Conservation (phyloP, 2,329 filamentous ascomycete genomes). For the Trichothecium roseum region DNA sequence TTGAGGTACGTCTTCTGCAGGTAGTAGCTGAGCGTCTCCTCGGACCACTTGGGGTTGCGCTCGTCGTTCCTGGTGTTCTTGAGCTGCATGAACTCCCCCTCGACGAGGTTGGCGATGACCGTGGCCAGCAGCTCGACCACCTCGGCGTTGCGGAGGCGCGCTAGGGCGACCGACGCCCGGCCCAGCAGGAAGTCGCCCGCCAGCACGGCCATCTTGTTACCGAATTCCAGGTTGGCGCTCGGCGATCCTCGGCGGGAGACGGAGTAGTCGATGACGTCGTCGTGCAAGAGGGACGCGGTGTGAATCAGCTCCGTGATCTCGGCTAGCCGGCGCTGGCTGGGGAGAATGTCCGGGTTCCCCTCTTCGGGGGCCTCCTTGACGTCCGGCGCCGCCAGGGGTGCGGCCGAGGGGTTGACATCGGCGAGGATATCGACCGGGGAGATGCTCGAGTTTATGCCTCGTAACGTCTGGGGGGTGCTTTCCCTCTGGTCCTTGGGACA, state of each 20-base stretch:
- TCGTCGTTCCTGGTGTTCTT: slow-evolving; percentile 93
- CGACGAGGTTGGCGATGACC: slow-evolving; percentile 93
- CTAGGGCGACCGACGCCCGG: slow-evolving; percentile 84
- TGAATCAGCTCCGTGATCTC: slow-evolving; percentile 98
- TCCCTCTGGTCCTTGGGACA: slow-evolving; percentile 46
- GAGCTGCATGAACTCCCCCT: slow-evolving; percentile 99
- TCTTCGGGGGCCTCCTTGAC: slow-evolving; percentile 24
- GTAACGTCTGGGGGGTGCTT: slow-evolving; percentile 25
- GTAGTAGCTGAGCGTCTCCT: slow-evolving; percentile 87
- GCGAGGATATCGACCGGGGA: slow-evolving; percentile 51
- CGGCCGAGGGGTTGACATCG: slow-evolving; percentile 67
- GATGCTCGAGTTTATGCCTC: slow-evolving; percentile 42
- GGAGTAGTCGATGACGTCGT: slow-evolving; percentile 96
- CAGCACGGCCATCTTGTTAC: slow-evolving; percentile 98
- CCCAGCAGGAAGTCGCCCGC: slow-evolving; percentile 95
- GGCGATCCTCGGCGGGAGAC: slow-evolving; percentile 72
- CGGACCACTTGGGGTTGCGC: slow-evolving; percentile 71
- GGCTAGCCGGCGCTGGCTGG: slow-evolving; percentile 83
- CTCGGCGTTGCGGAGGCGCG: slow-evolving; percentile 81
- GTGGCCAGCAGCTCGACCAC: slow-evolving; percentile 91
- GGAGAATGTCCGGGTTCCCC: slow-evolving; percentile 60
- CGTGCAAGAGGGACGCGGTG: slow-evolving; percentile 89
- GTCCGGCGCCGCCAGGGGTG: slow-evolving; percentile 27
- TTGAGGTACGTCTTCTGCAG: slow-evolving; percentile 98
- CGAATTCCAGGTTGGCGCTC: slow-evolving; percentile 89